Evolutionary conservation across 345 rosid genomes (phyloP).

Genomic region (Salix udensis): DNA sequence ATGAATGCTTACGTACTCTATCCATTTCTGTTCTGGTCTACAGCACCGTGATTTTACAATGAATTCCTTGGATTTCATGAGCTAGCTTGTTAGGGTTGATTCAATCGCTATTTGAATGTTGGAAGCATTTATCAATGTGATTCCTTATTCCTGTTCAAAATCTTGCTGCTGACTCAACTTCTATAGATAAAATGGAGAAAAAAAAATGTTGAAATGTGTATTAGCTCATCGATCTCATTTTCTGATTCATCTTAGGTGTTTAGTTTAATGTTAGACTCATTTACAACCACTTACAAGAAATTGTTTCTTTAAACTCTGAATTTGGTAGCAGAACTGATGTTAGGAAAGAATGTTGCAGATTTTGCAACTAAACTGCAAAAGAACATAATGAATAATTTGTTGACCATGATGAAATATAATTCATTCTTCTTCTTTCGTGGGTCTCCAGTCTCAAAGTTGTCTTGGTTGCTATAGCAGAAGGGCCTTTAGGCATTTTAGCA

Average conservation of each 20-base stretch:
- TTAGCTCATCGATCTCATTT: background rate
- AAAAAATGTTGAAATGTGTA: background rate
- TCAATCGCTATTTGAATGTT: background rate
- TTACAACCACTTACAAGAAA: too few species aligned
- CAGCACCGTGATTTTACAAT: background rate
- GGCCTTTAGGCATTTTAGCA: background rate
- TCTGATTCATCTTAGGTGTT: background rate
- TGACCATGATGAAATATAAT: background rate
- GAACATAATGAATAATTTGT: background rate
- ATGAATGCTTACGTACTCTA: background rate
- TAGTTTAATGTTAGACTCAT: background rate
- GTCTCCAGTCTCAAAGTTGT: background rate
- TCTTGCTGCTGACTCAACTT: background rate
- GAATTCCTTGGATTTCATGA: background rate
- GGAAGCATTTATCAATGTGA: background rate
- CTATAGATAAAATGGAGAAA: background rate
- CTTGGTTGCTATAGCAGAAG: background rate
- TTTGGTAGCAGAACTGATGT: background rate
- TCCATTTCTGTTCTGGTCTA: background rate
- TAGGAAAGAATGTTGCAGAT: background rate
- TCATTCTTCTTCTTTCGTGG: background rate
- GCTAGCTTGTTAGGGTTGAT: background rate
- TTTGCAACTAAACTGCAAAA: background rate
- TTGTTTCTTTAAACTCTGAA: background rate
- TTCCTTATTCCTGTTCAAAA: background rate